Conservation (phyloP, 129 eudicot genomes). For the Apium graveolens region DNA sequence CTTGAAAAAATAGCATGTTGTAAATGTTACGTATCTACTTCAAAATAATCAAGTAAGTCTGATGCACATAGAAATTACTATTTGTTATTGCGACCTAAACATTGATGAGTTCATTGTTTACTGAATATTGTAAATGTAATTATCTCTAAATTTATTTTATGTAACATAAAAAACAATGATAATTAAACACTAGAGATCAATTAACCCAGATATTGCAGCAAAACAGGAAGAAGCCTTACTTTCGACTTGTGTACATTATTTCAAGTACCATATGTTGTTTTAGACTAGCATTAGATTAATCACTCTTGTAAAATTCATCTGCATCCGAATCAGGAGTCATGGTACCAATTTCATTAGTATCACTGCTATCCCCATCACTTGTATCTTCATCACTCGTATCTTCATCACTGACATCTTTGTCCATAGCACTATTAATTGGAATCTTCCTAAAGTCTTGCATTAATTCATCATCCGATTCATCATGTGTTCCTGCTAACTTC, state of each 20-base stretch:
- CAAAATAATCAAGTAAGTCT: background rate
- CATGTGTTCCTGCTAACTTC: slow-evolving; percentile 41
- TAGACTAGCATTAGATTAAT: background rate
- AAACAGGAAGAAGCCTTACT: background rate
- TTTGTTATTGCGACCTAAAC: no score
- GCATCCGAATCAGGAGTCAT: background rate
- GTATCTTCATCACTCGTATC: slow-evolving; percentile 10
- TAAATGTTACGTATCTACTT: background rate
- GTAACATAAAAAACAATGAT: background rate
- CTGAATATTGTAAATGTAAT: no score
- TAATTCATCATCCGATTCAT: slow-evolving; percentile 48
- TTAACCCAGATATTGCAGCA: background rate
- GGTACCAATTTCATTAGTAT: background rate
- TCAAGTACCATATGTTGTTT: background rate
- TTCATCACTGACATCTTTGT: slow-evolving; percentile 30
- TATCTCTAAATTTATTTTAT: no score
- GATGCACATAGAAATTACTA: background rate
- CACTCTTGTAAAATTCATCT: background rate
- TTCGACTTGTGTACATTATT: background rate
- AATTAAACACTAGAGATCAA: background rate
- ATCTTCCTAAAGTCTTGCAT: slow-evolving; percentile 24
- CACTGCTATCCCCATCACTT: slow-evolving; percentile 10
- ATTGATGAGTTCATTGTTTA: no score
- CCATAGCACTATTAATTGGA: slow-evolving; percentile 15
- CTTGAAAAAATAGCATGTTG: slow-evolving; percentile 44